A percentile compares a stretch with the other conserved stretches of the same genome.
These are phyloP conservation scores for Bauhinia variegata DNA, from an alignment of 306 rosid genomes.

Conservation along the genomic window DNA sequence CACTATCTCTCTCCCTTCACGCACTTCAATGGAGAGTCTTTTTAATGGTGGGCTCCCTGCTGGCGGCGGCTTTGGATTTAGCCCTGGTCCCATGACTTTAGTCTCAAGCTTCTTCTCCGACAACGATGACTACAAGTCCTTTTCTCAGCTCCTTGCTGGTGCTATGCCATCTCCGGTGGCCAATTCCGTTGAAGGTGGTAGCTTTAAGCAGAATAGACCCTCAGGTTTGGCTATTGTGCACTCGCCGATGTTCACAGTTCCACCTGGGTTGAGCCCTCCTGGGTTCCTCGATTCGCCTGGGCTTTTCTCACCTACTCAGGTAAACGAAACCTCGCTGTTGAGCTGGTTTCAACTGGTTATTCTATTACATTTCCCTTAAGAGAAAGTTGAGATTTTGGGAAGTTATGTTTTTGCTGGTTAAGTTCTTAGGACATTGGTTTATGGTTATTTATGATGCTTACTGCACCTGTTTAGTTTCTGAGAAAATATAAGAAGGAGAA, in stretches of 20 bases:
- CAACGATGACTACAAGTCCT: constrained; percentile 65
- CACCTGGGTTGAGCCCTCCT: no score
- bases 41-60: constrained; percentile 45
- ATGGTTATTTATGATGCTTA: not conserved
- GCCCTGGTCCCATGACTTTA: constrained; percentile 89
- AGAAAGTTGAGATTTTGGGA: not conserved
- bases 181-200: constrained; percentile 26
- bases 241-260: constrained; percentile 38
- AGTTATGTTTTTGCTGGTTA: not conserved
- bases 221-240: constrained; percentile 29
- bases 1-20: constrained; percentile 61
- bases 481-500: no score
- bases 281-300: constrained; percentile 49
- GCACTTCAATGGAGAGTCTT: constrained; percentile 57
- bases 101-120: constrained; percentile 66
- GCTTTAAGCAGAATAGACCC: constrained; percentile 39
- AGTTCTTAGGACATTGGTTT: not conserved
- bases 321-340: constrained; percentile 23
- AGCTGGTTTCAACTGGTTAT: not conserved
- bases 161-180: constrained; percentile 66
- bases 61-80: constrained; percentile 46
- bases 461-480: not conserved
- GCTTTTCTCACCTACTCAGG: constrained; percentile 65
- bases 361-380: not conserved
- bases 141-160: constrained; percentile 85